Base-by-base conservation (phyloP, 345 rosid genomes). In the Lagerstroemia speciosa region DNA sequence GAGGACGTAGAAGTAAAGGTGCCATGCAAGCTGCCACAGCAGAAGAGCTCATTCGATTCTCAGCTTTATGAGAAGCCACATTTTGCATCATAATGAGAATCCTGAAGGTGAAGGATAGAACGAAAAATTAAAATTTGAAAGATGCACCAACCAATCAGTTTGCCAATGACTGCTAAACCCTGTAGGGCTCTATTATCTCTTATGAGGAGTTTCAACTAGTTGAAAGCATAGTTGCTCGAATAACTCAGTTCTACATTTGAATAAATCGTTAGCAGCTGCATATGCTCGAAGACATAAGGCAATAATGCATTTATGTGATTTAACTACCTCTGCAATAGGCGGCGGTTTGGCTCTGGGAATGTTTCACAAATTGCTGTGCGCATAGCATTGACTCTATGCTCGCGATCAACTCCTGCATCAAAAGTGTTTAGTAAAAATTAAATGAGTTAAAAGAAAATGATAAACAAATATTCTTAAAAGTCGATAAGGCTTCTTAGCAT, bases 1-100 rank as follows among this genome's bases (percentile, higher is more conserved):
- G 99, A 66, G 99, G 99, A 12, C 98, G 93, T 73, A 94, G 97
- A 80, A 91, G 97, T 80, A 94, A 84, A 69, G 99, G 99, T 69
- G 98, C 99, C 99, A 91, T 94, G 84, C 99, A 91, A 76, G 99
- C 99, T 33, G 99, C 98, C 67, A 94, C 99, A 32, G 99, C 99
- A 58, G 97, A 88, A 74, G 88, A 68, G 87, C 97, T 94, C 99
- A 94, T 94, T 76, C 89, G 84, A 80, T 91, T 94, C 74, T 71
- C 86, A 67, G 69, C 72, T 85, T 86, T 91, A 74, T 84, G 80
- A 71, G 92, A 84, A 80, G 99, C 90, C 74, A 91, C 83, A 67
- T 67, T 69, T 86, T 86, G 93, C 99, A 94, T 94, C 99, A 94
- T 91, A 72, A 72, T 69, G 73, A 94, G 87, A 73, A 94, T 91